Evolutionary conservation across 2,329 filamentous ascomycete genomes (phyloP), one percentile per base, ranked within the genome.

Genomic region (Talaromyces islandicus): DNA sequence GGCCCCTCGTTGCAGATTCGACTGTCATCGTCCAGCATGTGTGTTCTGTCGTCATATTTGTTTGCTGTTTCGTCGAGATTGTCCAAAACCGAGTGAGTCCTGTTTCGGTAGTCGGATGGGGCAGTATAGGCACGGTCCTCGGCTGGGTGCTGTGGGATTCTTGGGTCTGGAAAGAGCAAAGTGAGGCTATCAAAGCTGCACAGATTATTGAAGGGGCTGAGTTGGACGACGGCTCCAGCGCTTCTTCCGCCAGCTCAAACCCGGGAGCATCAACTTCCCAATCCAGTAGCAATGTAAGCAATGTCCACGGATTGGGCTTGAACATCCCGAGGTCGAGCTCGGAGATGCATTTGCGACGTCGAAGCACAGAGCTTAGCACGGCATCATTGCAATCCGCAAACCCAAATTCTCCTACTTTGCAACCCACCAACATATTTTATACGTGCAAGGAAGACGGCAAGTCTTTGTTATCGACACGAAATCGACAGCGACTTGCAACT

Each of bases 21-120:
- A 97, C 93, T 3, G 91, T 97, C 61, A 97, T 99, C 66, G 90
- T 97, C 19, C 94, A 99, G 74, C 94, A 99, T 74, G 89, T 97
- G 54, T 96, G 91, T 73, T 95, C 91, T 7, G 92, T 97, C 62
- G 89, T 90, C 58, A 93, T 99, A 60, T 99, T 97, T 71, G 85
- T 96, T 63, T 92, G 93, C 65, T 96, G 90, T 75, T 99, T 99
- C 71, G 87, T 92, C 17, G 91, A 87, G 57, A 99, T 99, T 63
- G 90, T 90, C 66, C 87, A 93, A 67, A 87, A 92, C 67, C 85
- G 91, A 43, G 86, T 97, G n/a, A 92, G 89, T 35, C 92, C 93
- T 2, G 86, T 95, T n/a, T 87, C 91, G 0, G 87, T 97, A 4
- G 92, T 95, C 12, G 88, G 89, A 64, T 92, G 89, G 83, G 90